Base-by-base conservation (phyloP, 1,284 basidiomycete species). In the Malassezia arunalokei region DNA sequence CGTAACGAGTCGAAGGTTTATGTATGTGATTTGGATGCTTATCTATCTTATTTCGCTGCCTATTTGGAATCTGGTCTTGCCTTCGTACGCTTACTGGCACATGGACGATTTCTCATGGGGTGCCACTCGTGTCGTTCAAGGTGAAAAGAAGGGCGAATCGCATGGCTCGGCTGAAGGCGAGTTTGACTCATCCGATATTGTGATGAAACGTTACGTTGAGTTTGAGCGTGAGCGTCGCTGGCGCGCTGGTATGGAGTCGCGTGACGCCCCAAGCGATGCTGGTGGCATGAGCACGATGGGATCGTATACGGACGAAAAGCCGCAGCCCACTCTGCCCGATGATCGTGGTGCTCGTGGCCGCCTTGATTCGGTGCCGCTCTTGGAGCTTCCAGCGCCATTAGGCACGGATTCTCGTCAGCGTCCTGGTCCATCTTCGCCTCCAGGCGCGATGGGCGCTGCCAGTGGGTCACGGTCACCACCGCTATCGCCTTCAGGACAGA, bases 131-230 rank as follows among this genome's bases (percentile, higher is more conserved):
- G 53, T 69, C n/a, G 65, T 72, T 43, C 65, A 71, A 43, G 70
- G 70, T 45, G 70, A 73, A 35, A 70, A 68, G 56, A 66, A 64
- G 57, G 64, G 60, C 43, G 49, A 51, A n/a, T 48, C 54, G 33
- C 68, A 73, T 52, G 64, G 65, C 39, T 62, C 64, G 27, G 62
- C 64, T 8, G 66, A 86, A 55, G 94, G 92, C 74, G 85, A 86
- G 71, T 98, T 98, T 68, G 92, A 98, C 76, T 90, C 90, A 33
- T 81, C 82, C 46, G 82, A 92, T 76, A 98, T 98, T 68, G 85
- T 92, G 37, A 96, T 96, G 94, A 98, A 96, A 79, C 82, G 89
- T 44, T 98, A 92, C 92, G 87, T 83, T 44, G 94, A 98, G 76
- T 98, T 94, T 74, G 94, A 98, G 77, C 80, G 92, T 48, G 94